Conservation (phyloP, 495 filamentous ascomycete genomes). For the Penicillium bovifimosum region DNA sequence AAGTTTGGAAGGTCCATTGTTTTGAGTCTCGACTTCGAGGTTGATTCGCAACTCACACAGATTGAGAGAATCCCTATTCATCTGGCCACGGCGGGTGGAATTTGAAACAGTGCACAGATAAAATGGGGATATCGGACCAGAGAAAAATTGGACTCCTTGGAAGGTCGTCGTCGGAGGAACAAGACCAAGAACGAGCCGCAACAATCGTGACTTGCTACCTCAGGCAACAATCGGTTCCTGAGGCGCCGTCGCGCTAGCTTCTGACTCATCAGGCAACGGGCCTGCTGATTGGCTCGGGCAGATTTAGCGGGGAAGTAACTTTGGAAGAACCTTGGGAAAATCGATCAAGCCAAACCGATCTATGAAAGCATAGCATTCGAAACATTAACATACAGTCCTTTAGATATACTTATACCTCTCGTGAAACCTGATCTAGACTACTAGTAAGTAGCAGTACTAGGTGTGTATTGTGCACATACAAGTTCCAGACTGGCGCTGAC, state of each 20-base stretch:
- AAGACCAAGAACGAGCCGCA: conserved; percentile 22
- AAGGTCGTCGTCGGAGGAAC: conserved; percentile 39
- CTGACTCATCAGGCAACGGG: conserved; percentile 9
- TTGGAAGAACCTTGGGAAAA: background rate
- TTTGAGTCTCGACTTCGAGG: background rate
- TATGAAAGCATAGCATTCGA: background rate
- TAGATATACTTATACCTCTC: too few relatives aligned
- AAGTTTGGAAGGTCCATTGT: conserved; percentile 2
- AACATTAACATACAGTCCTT: too few relatives aligned
- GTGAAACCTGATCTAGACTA: too few relatives aligned
- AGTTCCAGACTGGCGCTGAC: conserved; percentile 13
- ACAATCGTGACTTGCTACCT: conserved; percentile 13
- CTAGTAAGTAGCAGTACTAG: too few relatives aligned
- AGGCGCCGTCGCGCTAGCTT: background rate
- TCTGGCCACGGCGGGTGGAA: conserved; percentile 6
- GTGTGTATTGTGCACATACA: too few relatives aligned
- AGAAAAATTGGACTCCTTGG: conserved; percentile 7
- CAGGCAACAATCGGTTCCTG: conserved; percentile 22
- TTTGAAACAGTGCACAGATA: conserved; percentile 2
- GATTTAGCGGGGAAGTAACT: background rate
- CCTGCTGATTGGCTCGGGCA: conserved; percentile 10
- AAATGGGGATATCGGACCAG: conserved; percentile 10
- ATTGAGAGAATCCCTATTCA: conserved; percentile 1
- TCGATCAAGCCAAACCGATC: background rate
- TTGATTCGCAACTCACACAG: conserved; percentile 11